Evolutionary conservation across 2,329 filamentous ascomycete species (phyloP), one percentile per base, ranked within the genome.

Genomic region (Talaromyces verruculosus): DNA sequence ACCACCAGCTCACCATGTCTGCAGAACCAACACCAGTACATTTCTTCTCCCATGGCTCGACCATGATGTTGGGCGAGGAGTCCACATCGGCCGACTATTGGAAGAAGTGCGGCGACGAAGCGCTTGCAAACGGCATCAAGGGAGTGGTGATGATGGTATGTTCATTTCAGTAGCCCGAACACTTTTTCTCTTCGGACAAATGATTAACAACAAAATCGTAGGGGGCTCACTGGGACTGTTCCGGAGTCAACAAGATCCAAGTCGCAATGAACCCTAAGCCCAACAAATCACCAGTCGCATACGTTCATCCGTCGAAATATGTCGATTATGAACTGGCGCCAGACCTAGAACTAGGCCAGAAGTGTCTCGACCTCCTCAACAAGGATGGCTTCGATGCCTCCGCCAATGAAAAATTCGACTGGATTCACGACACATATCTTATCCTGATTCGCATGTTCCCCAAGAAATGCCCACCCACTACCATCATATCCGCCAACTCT

Each of bases 351-450:
- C 86, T 81, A 10, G 83, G 81, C 0, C 74, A 83, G 19, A 77
- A 78, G 8, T 85, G 84, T 71, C 80, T 88, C 55, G 69, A 75
- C 0, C 76, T 86, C 61, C 80, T 90, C 1, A 69, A 75, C 4
- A 72, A 73, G 1, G 80, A 81, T 1, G 87, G 87, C 8, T 85
- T 90, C 75, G 79, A 85, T 39, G 85, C 82, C 1, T 72, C 75
- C 3, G 77, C 74, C 1, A 87, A 90, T 71, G 70, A 80, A 0
- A 80, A 72, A 0, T 91, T 91, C 69, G 85, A 90, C 72, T 91
- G 88, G 88, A 90, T 91, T 72, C 88, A 91, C 78, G 89, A 91
- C 75, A 89, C 87, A 0, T 91, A 87, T 72, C 82, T 91, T 2
- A 84, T 91, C 65, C 79, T 90, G 8, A 88, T 90, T 72, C 82